These are phyloP conservation scores for Aspergillus hiratsukae DNA, from an alignment of 2,329 filamentous ascomycete species.

Conservation along the genomic window DNA sequence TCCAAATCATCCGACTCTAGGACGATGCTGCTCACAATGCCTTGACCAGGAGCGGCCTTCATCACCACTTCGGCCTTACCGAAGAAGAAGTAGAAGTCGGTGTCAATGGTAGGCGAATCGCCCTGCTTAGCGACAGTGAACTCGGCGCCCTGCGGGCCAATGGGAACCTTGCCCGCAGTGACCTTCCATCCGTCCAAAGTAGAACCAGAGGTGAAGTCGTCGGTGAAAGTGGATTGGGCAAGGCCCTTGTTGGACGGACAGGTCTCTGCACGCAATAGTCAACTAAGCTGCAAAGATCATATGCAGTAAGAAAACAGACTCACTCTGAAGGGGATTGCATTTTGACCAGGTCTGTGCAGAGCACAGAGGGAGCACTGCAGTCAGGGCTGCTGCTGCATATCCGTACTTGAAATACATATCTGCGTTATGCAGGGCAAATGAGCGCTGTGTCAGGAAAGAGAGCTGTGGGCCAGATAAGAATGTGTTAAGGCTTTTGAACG, in stretches of 20 bases:
- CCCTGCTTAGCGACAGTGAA: conserved; percentile 75
- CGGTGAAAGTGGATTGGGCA: conserved; percentile 36
- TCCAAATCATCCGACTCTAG: conserved; percentile 90
- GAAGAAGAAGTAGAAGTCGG: conserved; percentile 98
- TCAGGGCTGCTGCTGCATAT: conserved; percentile 23
- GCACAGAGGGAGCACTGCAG: conserved; percentile 27
- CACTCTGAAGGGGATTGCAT: conserved; percentile 61
- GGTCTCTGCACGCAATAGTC: conserved; percentile 23
- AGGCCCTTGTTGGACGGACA: conserved; percentile 72
- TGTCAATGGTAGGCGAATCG: conserved; percentile 79
- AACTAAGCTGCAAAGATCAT: not conserved
- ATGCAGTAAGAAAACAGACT: not conserved
- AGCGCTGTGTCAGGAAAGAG: not conserved
- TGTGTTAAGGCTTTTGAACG: not conserved
- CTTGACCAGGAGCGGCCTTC: conserved; percentile 79
- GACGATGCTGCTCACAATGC: conserved; percentile 89
- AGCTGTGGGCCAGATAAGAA: not conserved
- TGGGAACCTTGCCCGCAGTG: conserved; percentile 62
- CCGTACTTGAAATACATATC: conserved; percentile 30
- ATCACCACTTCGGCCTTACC: conserved; percentile 80
- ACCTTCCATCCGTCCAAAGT: conserved; percentile 59
- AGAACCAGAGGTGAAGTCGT: conserved; percentile 47
- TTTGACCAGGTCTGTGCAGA: conserved; percentile 68
- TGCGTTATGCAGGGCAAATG: not conserved
- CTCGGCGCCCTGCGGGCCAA: conserved; percentile 65